phyloP scores from a whole-genome alignment of 495 filamentous ascomycete genomes.

The Evansstolkia leycettana region DNA sequence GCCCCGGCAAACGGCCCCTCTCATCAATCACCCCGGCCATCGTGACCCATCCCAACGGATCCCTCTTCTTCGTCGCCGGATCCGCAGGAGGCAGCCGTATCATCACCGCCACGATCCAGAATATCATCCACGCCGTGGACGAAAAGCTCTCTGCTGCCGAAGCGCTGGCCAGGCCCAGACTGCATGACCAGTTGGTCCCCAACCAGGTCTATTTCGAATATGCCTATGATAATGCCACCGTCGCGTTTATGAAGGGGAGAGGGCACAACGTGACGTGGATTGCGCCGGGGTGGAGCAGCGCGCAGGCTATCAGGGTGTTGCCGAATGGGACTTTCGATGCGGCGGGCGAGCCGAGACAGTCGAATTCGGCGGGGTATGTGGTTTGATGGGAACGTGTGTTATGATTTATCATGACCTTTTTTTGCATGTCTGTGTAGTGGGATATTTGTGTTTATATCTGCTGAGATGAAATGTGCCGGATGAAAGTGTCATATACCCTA shows the following conservation, averaged over 20 bases:
- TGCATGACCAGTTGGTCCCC: constrained; percentile 79
- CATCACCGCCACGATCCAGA: constrained; percentile 72
- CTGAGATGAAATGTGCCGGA: too few relatives aligned
- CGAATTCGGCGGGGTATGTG: constrained; percentile 56
- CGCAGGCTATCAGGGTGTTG: constrained; percentile 56
- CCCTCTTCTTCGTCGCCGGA: constrained; percentile 58
- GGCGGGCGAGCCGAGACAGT: constrained; percentile 67
- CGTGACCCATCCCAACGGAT: constrained; percentile 52
- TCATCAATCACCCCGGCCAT: constrained; percentile 72
- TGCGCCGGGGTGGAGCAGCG: constrained; percentile 48
- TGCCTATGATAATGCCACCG: constrained; percentile 51
- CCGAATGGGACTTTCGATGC: constrained; percentile 68
- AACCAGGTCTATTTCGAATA: constrained; percentile 59
- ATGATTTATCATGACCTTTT: too few relatives aligned
- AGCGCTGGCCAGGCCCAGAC: constrained; percentile 51
- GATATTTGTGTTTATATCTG: too few relatives aligned
- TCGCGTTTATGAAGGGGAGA: constrained; percentile 45
- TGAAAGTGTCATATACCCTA: too few relatives aligned
- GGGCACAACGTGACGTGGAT: constrained; percentile 71
- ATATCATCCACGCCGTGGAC: constrained; percentile 62
- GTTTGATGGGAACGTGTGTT: constrained; percentile 31
- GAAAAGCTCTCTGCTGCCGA: constrained; percentile 41
- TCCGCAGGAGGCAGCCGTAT: constrained; percentile 82
- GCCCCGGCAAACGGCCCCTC: constrained; percentile 68
- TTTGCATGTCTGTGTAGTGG: too few relatives aligned